Base-by-base conservation (phyloP, 2,329 filamentous ascomycete genomes). In the Cyanodermella asteris region DNA sequence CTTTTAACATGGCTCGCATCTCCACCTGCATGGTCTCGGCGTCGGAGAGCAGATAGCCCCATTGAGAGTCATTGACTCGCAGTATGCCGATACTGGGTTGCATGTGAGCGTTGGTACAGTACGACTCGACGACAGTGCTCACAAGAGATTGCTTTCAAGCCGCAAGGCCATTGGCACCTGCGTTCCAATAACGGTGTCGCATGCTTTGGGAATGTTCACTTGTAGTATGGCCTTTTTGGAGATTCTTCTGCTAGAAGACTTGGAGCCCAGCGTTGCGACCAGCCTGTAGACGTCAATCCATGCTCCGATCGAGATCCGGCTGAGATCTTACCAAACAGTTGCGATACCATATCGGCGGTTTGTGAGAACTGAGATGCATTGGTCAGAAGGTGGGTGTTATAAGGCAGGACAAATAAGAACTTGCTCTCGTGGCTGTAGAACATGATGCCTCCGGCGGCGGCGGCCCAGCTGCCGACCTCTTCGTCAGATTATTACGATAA, bases 391-490 rank as follows among this genome's bases (percentile, higher is more conserved):
- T 13, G 23, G 7, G 24, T 2, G 28, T 25, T 25, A 20, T 19
- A 6, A 15, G 13, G 16, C 11, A 27, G 3, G 9, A 3, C 17
- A 21, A 24, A 13, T 6, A 13, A 4, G 14, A 11, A 50, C 71
- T 43, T 56, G 87, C 84, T 78, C 51, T 93, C 82, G 52, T 91
- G 78, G 39, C 77, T 90, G 54, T 91, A 94, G 46, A 93, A 93
- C 82, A 93, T 93, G n/a, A n/a, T n/a, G n/a, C n/a, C n/a, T n/a
- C n/a, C n/a, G n/a, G n/a, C n/a, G n/a, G n/a, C n/a, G n/a, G n/a
- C n/a, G n/a, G n/a, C n/a, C n/a, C n/a, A n/a, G n/a, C n/a, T n/a
- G n/a, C n/a, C n/a, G n/a, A n/a, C n/a, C n/a, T n/a, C n/a, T n/a
- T n/a, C n/a, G n/a, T n/a, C n/a, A n/a, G n/a, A n/a, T n/a, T n/a